Base-by-base conservation (phyloP, 1,284 basidiomycete genomes). In the Dichomitus squalens region DNA sequence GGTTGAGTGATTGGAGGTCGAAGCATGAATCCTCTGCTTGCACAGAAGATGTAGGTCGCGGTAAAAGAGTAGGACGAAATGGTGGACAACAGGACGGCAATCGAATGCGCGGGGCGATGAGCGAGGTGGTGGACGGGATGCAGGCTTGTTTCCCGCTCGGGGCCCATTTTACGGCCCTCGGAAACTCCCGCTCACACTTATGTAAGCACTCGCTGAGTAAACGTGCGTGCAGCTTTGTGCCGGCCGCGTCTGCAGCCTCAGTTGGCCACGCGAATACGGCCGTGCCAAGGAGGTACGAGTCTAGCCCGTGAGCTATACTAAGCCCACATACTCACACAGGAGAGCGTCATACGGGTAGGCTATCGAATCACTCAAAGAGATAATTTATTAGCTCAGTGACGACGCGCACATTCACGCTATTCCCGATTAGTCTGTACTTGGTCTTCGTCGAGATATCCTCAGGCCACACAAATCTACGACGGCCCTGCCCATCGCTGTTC, bases 21-120 rank as follows among this genome's bases (percentile, higher is more conserved):
- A 90, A 89, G 88, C 89, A 92, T 92, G 88, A 90, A 92, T 88
- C 86, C 81, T 84, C 86, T 89, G 85, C 78, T 78, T 74, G 71
- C 77, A 85, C 87, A 89, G 88, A 89, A 87, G 85, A 84, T 75
- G 66, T 69, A 64, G 71, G 70, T 58, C 63, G 61, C 72, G 71
- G 72, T 68, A 67, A 65, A 68, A 69, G 75, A 75, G 79, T 79
- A 74, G 75, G 83, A 78, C 77, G 84, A 78, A 86, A 90, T 90
- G 66, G 83, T 90, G 86, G 76, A 73, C 63, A 65, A 69, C 61
- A 63, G 60, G 57, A 59, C 52, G 61, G 58, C 49, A 53, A 54
- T 53, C 59, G 60, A 57, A 53, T 44, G 51, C 51, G 41, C 49
- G 43, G 43, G 38, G 44, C 52, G 52, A 53, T 49, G 53, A 52